Base-by-base conservation (phyloP, 2,329 filamentous ascomycete species). In the Raffaelea deltoideospora region DNA sequence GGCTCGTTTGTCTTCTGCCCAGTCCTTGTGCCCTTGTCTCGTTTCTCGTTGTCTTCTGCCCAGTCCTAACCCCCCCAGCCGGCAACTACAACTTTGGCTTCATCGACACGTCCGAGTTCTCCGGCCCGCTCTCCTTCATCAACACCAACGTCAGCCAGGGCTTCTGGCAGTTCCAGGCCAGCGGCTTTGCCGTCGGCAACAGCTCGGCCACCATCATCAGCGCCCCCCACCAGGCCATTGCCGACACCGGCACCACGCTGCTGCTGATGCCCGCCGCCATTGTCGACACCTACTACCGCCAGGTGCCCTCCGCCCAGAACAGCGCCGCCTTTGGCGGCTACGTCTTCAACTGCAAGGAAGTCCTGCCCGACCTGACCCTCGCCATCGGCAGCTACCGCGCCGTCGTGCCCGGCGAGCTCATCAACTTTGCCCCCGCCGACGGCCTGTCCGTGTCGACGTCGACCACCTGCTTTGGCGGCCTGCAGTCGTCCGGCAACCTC, bases 161-260 rank as follows among this genome's bases (percentile, higher is more conserved):
- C 21, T 74, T 65, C 58, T 76, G 71, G 71, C 57, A 63, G 38
- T 71, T 73, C 41, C 64, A 69, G 41, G 60, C 59, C 37, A 64
- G 63, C 43, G 57, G 61, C 31, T 54, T 61, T 40, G 57, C 62
- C 31, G 57, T 69, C 44, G 62, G 52, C 39, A n/a, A n/a, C n/a
- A n/a, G n/a, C n/a, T n/a, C n/a, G n/a, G n/a, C n/a, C n/a, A n/a
- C n/a, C n/a, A n/a, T n/a, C n/a, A n/a, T n/a, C n/a, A 58, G 63
- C 2, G 38, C 35, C 14, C 42, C 45, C 31, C 41, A 45, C 37
- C 43, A 37, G 3, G 53, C 49, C 18, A 58, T 60, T 31, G 55
- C 53, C 41, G 60, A 63, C 45, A 63, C 60, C 17, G 60, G 59
- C 46, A 61, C 60, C 24, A 59, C 59, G 5, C 55, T 63, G 33